Base-by-base conservation (phyloP, 164 flowering plant species). In the Litsea cubeba region DNA sequence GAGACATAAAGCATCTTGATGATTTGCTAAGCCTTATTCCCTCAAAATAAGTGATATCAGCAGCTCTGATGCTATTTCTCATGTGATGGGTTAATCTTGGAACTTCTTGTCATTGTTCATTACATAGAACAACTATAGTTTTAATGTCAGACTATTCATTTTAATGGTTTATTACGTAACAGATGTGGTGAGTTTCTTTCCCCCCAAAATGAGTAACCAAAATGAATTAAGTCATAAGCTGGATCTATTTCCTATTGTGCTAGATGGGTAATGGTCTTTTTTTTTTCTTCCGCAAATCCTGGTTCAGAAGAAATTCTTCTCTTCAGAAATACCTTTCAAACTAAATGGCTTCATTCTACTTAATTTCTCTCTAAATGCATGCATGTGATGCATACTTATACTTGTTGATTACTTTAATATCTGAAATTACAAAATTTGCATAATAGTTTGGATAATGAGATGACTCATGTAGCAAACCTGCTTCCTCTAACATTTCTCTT, bases 1-100 rank as follows among this genome's bases (percentile, higher is more conserved):
- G 23, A 69, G 58, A 62, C 40, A 70, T 54, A 70, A 60, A 72
- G 79, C 65, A 76, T 73, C 75, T 18, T 32, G 75, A 60, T 80
- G 75, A 70, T 66, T 69, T 50, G 50, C 62, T 73, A 30, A 66
- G 26, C 69, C 46, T 71, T 30, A 26, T 32, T 28, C 28, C 46
- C 28, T 20, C 17, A 32, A 28, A 66, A 66, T 66, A 66, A 66
- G 46, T 66, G 40, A 66, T 25, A 63, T 22, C 24, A 25, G 66
- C 28, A 63, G 46, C 49, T 80, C 18, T 50, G 62, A 66, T 74
- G 68, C 50, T 66, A 20, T 67, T 58, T 80, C 72, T 68, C 71
- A 67, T 80, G 25, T 74, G 25, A 62, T 63, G 73, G 79, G 82
- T 64, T 40, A 77, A 30, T 54, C 35, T 62, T 76, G 73, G 65